Conservation (phyloP, 192 early-diverging fungal genomes). For the Linnemannia hyalina region DNA sequence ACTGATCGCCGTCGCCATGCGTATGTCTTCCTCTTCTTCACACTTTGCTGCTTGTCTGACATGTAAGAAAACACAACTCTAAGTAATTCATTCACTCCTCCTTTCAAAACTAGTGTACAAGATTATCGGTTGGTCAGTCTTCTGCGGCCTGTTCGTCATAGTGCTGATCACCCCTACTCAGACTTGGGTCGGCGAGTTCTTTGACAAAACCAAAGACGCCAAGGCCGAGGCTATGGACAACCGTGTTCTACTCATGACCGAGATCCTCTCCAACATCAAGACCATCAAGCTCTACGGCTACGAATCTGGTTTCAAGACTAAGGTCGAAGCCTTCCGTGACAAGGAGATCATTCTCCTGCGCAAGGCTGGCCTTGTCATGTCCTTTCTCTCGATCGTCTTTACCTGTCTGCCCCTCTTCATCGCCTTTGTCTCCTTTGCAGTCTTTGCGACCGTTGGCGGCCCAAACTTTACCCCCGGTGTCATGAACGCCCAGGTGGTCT, state of each 20-base stretch:
- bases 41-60: background rate
- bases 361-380: constrained; percentile 16
- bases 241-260: constrained; percentile 35
- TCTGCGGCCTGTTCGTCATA: constrained; percentile 20
- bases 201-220: constrained; percentile 17
- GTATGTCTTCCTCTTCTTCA: constrained; percentile 2
- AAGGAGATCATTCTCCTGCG: constrained; percentile 25
- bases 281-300: constrained; percentile 45
- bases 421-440: constrained; percentile 35
- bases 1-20: constrained; percentile 12
- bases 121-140: constrained; percentile 31
- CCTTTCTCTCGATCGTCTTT: constrained; percentile 29
- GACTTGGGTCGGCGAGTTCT: constrained; percentile 15
- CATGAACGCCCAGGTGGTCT: constrained; percentile 77
- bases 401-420: constrained; percentile 38
- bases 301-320: constrained; percentile 21
- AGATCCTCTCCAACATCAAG: constrained; percentile 39
- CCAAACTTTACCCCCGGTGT: constrained; percentile 28
- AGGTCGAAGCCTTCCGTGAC: constrained; percentile 11
- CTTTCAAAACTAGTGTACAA: constrained; percentile 12
- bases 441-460: constrained; percentile 37
- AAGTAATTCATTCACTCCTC: background rate
- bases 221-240: constrained; percentile 28
- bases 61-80: background rate
- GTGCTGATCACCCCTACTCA: constrained; percentile 30